Evolutionary conservation across 1,284 basidiomycete genomes (phyloP), one percentile per base, ranked within the genome.

Genomic region (Tausonia pullulans): DNA sequence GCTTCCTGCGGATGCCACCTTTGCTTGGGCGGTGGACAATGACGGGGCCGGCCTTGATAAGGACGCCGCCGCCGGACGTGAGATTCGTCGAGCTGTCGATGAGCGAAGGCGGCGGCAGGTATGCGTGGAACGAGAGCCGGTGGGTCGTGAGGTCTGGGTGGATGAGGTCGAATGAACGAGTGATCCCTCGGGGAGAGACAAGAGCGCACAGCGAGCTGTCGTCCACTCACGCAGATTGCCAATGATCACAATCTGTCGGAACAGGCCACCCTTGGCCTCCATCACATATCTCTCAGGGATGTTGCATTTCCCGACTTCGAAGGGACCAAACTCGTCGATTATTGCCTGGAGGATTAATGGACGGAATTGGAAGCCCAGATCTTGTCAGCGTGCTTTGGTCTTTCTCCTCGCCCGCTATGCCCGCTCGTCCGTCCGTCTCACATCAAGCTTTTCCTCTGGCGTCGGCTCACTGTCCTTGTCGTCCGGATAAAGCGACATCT

Each of bases 61-160:
- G 67, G 44, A 72, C 67, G 14, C 55, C 53, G 43, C 39, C n/a
- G 1, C 69, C 49, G 53, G 68, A 69, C 43, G 64, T 60, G 55
- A n/a, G 39, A 27, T 14, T 53, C 3, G 62, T 64, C 27, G 50
- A 48, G 9, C 68, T 58, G 7, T 65, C 64, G 53, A 76, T 77
- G 4, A 79, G 75, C 4, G 75, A 72, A 11, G 80, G 78, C 0
- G 82, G 78, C 3, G 84, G 79, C 14, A 86, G 71, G 5, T 83
- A 81, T 1, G 85, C 85, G 69, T 86, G 84, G 71, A 87, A 87
- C 0, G 83, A 73, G 13, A 86, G 68, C 6, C 85, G 80, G 71
- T 86, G 83, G 2, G 82, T 84, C 0, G 84, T 87, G 39, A 86
- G 74, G 71, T 85, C 83, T 41, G 85, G 76, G 60, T 83, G 82